Percentiles rank a stretch among this genome's conserved stretches.
Conservation (phyloP, 805 yeast genomes). For the Candida andamanensis region DNA sequence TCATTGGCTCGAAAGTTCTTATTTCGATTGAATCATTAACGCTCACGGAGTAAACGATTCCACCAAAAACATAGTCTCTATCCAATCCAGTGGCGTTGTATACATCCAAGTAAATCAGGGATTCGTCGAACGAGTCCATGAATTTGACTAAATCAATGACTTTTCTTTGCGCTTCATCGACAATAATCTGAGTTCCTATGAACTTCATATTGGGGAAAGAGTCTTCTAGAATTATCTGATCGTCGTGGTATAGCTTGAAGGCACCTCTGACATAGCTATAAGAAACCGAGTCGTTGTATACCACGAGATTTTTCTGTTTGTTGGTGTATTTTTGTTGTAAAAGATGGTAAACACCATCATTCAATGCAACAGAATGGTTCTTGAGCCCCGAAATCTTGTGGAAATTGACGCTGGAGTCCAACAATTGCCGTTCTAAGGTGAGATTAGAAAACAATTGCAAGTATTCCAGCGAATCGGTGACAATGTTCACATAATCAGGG, state of each 20-base stretch:
- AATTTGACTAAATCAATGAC: conserved; percentile 9
- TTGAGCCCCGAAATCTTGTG: no score
- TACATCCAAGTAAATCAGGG: conserved; percentile 9
- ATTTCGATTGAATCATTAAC: conserved; percentile 3
- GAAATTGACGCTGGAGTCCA: no score
- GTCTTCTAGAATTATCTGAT: conserved; percentile 7
- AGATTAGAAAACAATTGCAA: no score
- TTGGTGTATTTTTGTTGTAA: no score
- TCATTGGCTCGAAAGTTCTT: conserved; percentile 2
- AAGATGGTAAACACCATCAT: no score
- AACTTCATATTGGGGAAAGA: no score
- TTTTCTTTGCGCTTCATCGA: conserved; percentile 7
- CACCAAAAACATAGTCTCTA: conserved; percentile 8
- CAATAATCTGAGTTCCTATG: conserved; percentile 2
- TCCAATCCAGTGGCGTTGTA: conserved; percentile 3
- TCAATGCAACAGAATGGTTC: no score
- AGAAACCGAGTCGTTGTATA: no score
- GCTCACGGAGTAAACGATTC: conserved; percentile 3
- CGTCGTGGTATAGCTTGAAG: conserved; percentile 6
- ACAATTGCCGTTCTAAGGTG: no score
- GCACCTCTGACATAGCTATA: conserved; percentile 4
- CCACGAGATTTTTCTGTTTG: no score
- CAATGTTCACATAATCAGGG: no score
- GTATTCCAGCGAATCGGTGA: no score
- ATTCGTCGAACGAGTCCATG: conserved; percentile 7